Conservation (phyloP, 768 basidiomycete genomes). For the Mycena belliarum region DNA sequence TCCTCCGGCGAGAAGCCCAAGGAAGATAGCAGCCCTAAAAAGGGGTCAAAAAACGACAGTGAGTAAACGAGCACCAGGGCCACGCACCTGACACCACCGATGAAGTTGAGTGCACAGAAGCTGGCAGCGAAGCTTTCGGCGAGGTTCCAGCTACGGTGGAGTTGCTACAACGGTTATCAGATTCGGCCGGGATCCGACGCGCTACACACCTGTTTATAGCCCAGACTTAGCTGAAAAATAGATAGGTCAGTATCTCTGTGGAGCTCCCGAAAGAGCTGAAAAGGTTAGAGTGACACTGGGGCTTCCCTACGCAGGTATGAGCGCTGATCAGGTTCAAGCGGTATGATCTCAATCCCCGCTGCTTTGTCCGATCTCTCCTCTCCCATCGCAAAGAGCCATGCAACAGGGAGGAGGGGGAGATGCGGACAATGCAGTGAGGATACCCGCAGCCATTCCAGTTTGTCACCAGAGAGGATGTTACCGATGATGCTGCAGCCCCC, state of each 20-base stretch:
- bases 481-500: conserved; percentile 46
- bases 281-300: conserved; percentile 63
- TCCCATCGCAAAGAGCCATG: conserved; percentile 24
- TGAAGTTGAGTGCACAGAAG: conserved; percentile 89
- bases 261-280: conserved; percentile 40
- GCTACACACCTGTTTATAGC: conserved; percentile 72
- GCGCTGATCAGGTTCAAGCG: conserved; percentile 97
- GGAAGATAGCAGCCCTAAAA: conserved; percentile 70
- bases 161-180: conserved; percentile 51
- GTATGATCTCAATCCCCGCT: conserved; percentile 91
- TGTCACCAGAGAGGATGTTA: conserved; percentile 72
- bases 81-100: conserved; percentile 76
- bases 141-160: conserved; percentile 84
- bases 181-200: conserved; percentile 3
- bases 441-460: conserved; percentile 92
- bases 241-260: conserved; percentile 50
- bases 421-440: conserved; percentile 46
- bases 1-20: conserved; percentile 83
- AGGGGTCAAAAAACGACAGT: background rate
- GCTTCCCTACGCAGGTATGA: conserved; percentile 99
- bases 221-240: conserved; percentile 62
- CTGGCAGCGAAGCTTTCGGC: conserved; percentile 87
- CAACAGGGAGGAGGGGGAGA: conserved; percentile 24
- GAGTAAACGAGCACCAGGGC: conserved; percentile 10
- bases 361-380: conserved; percentile 31